Evolutionary conservation across 768 basidiomycete genomes (phyloP), one percentile per base, ranked within the genome.

Genomic region (Tephrocybe sp.): DNA sequence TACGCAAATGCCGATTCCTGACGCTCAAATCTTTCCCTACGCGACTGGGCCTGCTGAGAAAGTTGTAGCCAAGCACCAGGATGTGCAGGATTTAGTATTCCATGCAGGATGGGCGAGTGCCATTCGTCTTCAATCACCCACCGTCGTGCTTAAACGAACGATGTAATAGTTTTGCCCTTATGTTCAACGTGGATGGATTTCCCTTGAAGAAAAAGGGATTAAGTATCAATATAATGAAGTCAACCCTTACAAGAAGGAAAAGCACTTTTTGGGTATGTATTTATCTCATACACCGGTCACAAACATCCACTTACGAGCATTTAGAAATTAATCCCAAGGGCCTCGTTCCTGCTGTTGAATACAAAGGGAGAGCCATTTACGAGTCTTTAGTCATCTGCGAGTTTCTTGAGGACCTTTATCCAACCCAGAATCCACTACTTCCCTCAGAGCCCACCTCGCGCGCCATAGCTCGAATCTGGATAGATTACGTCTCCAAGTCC

Each of bases 201-300:
- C 77, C 0, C 70, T 88, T 4, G 84, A 89, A 60, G 85, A 87
- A 61, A 78, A 74, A 48, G 76, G 77, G 0, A 79, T 87, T 23
- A 79, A 80, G 1, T 88, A 87, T 59, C 82, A 84, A 54, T 85
- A 84, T 62, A 76, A 76, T 52, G 82, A 86, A 60, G 75, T 82
- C 17, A 84, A 85, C 64, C 83, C 84, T 2, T 87, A 87, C 71
- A 83, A 83, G 67, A 87, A 86, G 57, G 81, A 80, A 58, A 66
- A 72, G 13, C 72, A 78, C 36, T 82, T 81, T 60, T 68, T 82
- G 26, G 75, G 79, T 78, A 52, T 32, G 72, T 49, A 26, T 14
- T 22, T 14, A 17, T 32, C 16, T 34, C 2, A 20, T 31, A 11
- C 1, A 13, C 36, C 12, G 20, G 35, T 33, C n/a, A 10, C 9